A percentile compares a stretch with the other conserved stretches of the same genome.
phyloP scores from a whole-genome alignment of 148 eudicot genomes.

The Vaccinium myrtillus region DNA sequence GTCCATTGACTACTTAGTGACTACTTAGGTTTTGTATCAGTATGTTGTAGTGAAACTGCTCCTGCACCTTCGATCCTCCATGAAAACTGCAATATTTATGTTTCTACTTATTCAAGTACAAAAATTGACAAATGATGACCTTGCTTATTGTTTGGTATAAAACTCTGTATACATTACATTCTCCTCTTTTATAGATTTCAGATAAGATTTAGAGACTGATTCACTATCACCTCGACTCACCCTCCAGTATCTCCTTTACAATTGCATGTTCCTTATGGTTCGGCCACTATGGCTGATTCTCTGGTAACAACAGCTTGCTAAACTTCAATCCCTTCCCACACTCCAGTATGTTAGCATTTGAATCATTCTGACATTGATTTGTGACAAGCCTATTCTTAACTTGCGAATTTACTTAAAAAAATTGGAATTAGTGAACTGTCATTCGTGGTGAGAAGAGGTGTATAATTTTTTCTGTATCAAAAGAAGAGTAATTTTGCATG shows the following conservation, averaged over 20 bases:
- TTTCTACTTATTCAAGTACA: not conserved
- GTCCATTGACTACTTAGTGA: slow-evolving; percentile 11
- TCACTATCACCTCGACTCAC: not conserved
- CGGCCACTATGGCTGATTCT: not conserved
- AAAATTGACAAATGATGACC: not conserved
- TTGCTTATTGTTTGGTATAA: not conserved
- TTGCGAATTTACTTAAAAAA: not conserved
- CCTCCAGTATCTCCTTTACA: not conserved
- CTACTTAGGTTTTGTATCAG: not conserved
- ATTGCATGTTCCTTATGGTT: not conserved
- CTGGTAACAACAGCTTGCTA: not conserved
- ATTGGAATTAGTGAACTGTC: not conserved
- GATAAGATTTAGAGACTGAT: not conserved
- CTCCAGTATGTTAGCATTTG: not conserved
- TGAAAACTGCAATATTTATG: not conserved
- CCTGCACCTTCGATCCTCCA: not conserved
- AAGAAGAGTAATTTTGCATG: not conserved
- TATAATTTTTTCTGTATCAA: not conserved
- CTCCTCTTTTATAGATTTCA: not conserved
- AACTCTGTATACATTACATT: not conserved
- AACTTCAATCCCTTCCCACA: not conserved
- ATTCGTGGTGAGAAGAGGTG: not conserved
- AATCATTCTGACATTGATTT: not conserved
- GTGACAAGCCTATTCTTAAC: not conserved
- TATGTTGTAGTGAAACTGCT: not conserved